These are phyloP conservation scores for Podila epigama DNA, from an alignment of 192 early-diverging fungal genomes.

Conservation along the genomic window DNA sequence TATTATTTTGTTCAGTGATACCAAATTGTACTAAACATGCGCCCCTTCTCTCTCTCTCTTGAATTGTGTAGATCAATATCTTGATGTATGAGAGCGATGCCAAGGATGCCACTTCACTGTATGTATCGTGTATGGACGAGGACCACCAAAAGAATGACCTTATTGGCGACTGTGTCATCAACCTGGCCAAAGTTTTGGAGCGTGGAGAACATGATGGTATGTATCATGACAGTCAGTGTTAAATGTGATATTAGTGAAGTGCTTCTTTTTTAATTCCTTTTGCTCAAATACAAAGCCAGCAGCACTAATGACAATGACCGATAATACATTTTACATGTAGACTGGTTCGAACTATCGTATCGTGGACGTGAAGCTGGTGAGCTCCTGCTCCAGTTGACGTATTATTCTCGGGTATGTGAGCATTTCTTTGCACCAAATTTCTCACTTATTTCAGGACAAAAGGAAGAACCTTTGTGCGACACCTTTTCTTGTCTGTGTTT, in stretches of 20 bases:
- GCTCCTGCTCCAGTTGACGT: slow-evolving; percentile 43
- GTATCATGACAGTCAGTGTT: not conserved
- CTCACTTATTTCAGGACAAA: not conserved
- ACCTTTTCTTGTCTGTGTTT: not conserved
- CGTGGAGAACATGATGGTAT: slow-evolving; percentile 64
- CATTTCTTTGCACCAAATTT: not conserved
- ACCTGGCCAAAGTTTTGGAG: slow-evolving; percentile 56
- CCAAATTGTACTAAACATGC: too few relatives aligned
- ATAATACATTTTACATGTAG: not conserved
- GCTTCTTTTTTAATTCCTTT: too few relatives aligned
- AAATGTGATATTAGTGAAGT: not conserved
- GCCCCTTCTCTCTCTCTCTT: too few relatives aligned
- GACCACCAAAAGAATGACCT: slow-evolving; percentile 61
- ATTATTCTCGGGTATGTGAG: slow-evolving; percentile 23
- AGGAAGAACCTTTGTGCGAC: not conserved
- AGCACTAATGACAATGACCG: not conserved
- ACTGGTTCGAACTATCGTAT: slow-evolving; percentile 39
- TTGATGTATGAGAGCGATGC: slow-evolving; percentile 54
- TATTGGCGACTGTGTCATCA: slow-evolving; percentile 59
- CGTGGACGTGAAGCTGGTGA: slow-evolving; percentile 40
- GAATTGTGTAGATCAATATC: slow-evolving; percentile 48
- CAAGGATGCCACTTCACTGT: slow-evolving; percentile 44
- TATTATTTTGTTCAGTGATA: too few relatives aligned
- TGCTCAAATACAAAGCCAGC: not conserved
- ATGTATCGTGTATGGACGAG: slow-evolving; percentile 58